Evolutionary conservation across 441 rosid genomes (phyloP), one percentile per base, ranked within the genome.

Genomic region (Heliophila coronopifolia): DNA sequence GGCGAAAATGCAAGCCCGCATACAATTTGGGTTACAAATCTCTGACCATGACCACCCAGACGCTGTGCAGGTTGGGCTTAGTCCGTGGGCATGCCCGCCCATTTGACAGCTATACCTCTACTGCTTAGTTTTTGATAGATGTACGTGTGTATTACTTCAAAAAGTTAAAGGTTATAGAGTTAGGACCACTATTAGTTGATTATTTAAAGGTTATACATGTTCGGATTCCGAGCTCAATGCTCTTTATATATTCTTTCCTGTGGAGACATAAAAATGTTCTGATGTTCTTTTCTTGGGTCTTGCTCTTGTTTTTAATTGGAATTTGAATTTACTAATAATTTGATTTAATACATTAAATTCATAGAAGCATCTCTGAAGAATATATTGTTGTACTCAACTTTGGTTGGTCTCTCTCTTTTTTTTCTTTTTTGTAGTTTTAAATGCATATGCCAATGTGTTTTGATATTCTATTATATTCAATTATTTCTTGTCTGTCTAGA

Each of bases 401-500:
- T 26, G 5, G 31, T 42, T 28, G 24, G 22, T 16, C 9, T 36
- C 47, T 36, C 7, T 53, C 4, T 13, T 26, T 56, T 25, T n/a
- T n/a, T n/a, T n/a, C 16, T 4, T 37, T 22, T 17, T 14, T 48
- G 9, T 35, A 7, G n/a, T 31, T 30, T 40, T 9, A 8, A 31
- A 44, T 37, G 12, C 22, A 31, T 20, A 22, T 37, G 26, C 10
- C 34, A 17, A 31, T 43, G 28, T 50, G 27, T 43, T 14, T 50
- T 50, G 16, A 18, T 57, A 10, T 40, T 20, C 24, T 31, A 7
- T 30, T 55, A 40, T 52, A 31, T 43, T 38, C 11, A 16, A 28
- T 20, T 30, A 16, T 5, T 0, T 6, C 55, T 55, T 38, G 4
- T 40, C 45, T 66, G 15, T 62, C 31, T 73, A 92, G 99, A 68